Evolutionary conservation across 192 early-diverging fungal genomes (phyloP).

Genomic region (Umbelopsis sp.): DNA sequence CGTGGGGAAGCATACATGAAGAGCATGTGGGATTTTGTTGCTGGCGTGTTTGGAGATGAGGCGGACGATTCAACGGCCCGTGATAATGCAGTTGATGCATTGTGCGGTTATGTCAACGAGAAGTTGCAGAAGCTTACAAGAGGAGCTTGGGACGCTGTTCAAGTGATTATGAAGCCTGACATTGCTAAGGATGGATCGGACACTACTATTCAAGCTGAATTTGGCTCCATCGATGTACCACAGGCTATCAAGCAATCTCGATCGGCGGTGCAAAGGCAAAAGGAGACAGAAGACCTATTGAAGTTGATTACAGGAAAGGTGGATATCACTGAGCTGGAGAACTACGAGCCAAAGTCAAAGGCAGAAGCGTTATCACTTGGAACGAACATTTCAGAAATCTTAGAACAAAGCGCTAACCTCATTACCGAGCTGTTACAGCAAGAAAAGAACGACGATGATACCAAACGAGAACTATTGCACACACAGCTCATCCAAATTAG

Average conservation of each 20-base stretch:
- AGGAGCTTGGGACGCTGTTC: slow-evolving; percentile 38
- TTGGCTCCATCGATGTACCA: slow-evolving; percentile 22
- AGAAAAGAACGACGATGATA: background rate
- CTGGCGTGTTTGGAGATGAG: slow-evolving; percentile 23
- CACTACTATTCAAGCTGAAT: slow-evolving; percentile 21
- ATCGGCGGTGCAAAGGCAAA: background rate
- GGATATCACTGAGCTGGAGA: slow-evolving; percentile 6
- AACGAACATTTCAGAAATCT: background rate
- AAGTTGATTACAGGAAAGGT: slow-evolving; percentile 7
- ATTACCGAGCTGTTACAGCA: background rate
- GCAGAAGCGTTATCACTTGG: background rate
- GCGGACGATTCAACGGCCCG: slow-evolving; percentile 18
- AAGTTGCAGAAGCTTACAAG: slow-evolving; percentile 44
- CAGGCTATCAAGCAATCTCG: slow-evolving; percentile 9
- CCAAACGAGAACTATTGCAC: background rate
- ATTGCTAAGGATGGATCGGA: background rate
- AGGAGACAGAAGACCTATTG: background rate
- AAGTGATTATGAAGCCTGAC: background rate
- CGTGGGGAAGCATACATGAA: slow-evolving; percentile 59
- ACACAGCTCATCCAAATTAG: slow-evolving; percentile 2
- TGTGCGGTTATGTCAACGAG: slow-evolving; percentile 31
- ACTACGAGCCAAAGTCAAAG: background rate
- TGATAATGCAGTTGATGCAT: slow-evolving; percentile 32
- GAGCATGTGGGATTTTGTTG: slow-evolving; percentile 56
- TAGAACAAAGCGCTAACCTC: background rate